Evolutionary conservation across 148 eudicot species (phyloP).

Genomic region (Polygonum aviculare): DNA sequence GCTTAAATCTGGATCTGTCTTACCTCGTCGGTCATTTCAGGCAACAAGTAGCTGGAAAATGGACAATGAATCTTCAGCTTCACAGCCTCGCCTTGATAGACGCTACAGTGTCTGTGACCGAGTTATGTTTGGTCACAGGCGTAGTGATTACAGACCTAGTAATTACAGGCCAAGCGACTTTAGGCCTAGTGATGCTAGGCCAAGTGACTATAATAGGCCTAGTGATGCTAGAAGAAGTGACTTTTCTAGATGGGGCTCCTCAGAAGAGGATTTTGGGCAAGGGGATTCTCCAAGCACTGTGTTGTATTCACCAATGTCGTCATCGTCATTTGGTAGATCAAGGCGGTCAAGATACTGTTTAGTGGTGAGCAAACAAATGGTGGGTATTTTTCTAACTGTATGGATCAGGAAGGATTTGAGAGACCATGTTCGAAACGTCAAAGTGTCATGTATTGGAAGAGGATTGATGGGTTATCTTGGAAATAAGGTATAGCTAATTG

Average conservation of each 20-base stretch:
- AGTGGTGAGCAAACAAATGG: slow-evolving; percentile 94
- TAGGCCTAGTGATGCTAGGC: slow-evolving; percentile 27
- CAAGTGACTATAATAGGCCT: slow-evolving; percentile 16
- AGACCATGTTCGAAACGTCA: slow-evolving; percentile 73
- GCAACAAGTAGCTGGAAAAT: slow-evolving; percentile 54
- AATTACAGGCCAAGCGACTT: slow-evolving; percentile 35
- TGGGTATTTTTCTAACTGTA: slow-evolving; percentile 76
- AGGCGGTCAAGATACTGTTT: slow-evolving; percentile 62
- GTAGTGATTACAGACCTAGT: slow-evolving; percentile 49
- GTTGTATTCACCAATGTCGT: slow-evolving; percentile 52
- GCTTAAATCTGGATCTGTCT: slow-evolving; percentile 46
- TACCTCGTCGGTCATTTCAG: slow-evolving; percentile 84
- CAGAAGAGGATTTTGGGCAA: slow-evolving; percentile 75
- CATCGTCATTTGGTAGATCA: slow-evolving; percentile 19
- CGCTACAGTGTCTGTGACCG: slow-evolving; percentile 90
- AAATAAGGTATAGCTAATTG: slow-evolving; percentile 55
- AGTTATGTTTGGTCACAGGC: slow-evolving; percentile 65
- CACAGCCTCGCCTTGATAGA: slow-evolving; percentile 77
- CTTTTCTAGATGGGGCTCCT: slow-evolving; percentile 81
- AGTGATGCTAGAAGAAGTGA: slow-evolving; percentile 76
- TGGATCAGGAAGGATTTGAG: slow-evolving; percentile 83
- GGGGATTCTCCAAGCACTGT: slow-evolving; percentile 81
- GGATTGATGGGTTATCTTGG: slow-evolving; percentile 98
- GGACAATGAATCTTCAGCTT: slow-evolving; percentile 41
- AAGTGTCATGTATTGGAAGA: slow-evolving; percentile 91